phyloP scores from a whole-genome alignment of 129 eudicot genomes.

The Flaveria bidentis region DNA sequence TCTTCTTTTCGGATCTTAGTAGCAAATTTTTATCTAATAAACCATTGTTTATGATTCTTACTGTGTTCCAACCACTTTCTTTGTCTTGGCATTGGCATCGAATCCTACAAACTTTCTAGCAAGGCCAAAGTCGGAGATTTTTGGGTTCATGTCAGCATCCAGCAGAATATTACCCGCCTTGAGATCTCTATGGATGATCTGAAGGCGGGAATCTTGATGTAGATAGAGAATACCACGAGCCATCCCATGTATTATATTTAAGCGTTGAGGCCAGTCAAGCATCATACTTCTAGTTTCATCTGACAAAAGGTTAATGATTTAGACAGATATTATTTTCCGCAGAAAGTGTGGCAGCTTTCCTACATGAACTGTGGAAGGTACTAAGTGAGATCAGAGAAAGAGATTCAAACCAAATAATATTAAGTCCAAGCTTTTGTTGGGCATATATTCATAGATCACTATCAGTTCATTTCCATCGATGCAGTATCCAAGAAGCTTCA shows the following conservation, averaged over 20 bases:
- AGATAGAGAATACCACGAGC: conserved; percentile 51
- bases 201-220: conserved; percentile 51
- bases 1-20: no score
- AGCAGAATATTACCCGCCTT: conserved; percentile 42
- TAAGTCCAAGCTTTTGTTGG: background rate
- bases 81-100: conserved; percentile 28
- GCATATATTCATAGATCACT: background rate
- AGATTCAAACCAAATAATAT: conserved; percentile 16
- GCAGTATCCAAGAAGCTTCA: conserved; percentile 53
- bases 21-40: no score
- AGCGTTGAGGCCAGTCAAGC: conserved; percentile 37
- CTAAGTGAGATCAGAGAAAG: background rate
- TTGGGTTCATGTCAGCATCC: conserved; percentile 46
- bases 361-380: background rate
- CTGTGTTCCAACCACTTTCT: conserved; percentile 46
- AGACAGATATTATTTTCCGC: background rate
- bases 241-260: conserved; percentile 35
- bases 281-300: conserved; percentile 29
- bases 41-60: no score
- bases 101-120: conserved; percentile 34
- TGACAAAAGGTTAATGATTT: background rate
- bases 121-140: conserved; percentile 54
- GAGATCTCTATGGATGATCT: conserved; percentile 49
- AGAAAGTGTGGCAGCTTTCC: no score
- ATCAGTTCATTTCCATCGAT: background rate